phyloP scores from a whole-genome alignment of 2,329 filamentous ascomycete species.

The Colletotrichum sp. region DNA sequence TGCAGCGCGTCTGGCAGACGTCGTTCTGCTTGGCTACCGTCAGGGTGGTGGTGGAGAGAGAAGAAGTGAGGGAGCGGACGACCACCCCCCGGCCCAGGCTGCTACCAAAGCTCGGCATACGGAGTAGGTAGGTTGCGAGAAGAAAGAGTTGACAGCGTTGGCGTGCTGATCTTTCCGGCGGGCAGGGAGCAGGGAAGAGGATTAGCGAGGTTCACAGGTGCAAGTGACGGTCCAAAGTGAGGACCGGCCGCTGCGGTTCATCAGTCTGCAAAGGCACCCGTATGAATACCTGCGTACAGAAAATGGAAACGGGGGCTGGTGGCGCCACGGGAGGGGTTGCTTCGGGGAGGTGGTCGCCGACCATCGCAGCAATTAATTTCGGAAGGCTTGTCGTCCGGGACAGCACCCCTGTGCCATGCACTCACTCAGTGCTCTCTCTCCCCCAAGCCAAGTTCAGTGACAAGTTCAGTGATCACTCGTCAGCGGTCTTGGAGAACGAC shows the following conservation, averaged over 20 bases:
- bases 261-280: background rate
- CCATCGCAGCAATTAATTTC: constrained; percentile 20
- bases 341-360: constrained; percentile 8
- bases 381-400: constrained; percentile 12
- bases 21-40: background rate
- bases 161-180: constrained; percentile 1
- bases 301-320: background rate
- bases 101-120: background rate
- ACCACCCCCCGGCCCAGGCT: background rate
- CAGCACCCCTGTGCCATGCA: background rate
- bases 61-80: background rate
- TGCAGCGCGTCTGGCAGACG: background rate
- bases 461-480: background rate
- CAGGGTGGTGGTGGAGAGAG: background rate
- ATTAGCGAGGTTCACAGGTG: background rate
- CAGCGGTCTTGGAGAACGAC: background rate
- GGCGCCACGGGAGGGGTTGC: background rate
- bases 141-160: constrained; percentile 11
- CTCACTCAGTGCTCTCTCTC: background rate
- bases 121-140: background rate
- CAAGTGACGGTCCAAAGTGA: background rate
- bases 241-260: background rate
- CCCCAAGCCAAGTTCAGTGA: background rate
- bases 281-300: background rate
- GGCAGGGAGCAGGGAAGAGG: background rate